phyloP scores from a whole-genome alignment of 805 yeast species.

The Yarrowia sp. region DNA sequence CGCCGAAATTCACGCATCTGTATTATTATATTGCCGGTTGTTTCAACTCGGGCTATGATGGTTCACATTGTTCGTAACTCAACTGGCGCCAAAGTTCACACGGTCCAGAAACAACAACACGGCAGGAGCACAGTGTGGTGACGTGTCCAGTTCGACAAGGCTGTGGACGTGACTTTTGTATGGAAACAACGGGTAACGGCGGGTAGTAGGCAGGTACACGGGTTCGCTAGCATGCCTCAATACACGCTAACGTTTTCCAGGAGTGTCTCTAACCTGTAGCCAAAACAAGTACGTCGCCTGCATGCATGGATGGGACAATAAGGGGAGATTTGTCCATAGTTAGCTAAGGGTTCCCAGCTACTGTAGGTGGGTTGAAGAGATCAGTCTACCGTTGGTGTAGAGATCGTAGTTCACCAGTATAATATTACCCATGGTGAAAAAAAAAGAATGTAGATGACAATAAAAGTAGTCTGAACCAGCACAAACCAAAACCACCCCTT shows the following conservation, averaged over 20 bases:
- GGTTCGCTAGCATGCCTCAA: background rate
- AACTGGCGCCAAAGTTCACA: slow-evolving; percentile 32
- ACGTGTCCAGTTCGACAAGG: slow-evolving; percentile 20
- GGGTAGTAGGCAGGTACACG: background rate
- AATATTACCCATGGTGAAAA: background rate
- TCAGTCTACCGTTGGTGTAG: slow-evolving; percentile 11
- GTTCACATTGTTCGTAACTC: slow-evolving; percentile 22
- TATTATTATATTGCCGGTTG: slow-evolving; percentile 5
- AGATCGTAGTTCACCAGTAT: background rate
- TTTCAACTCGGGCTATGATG: slow-evolving; percentile 6
- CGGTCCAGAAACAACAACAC: slow-evolving; percentile 28
- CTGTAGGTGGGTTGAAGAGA: background rate
- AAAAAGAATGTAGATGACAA: background rate
- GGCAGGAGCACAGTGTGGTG: slow-evolving; percentile 10
- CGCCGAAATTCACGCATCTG: slow-evolving; percentile 12
- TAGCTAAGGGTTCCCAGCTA: slow-evolving; percentile 7
- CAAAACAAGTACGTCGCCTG: slow-evolving; percentile 7
- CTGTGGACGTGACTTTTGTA: background rate
- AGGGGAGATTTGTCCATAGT: slow-evolving; percentile 7
- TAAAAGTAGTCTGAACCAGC: no score
- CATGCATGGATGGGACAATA: slow-evolving; percentile 30
- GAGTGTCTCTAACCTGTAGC: background rate
- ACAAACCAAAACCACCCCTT: background rate
- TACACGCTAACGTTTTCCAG: background rate
- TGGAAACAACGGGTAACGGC: background rate